These are phyloP conservation scores for Akebia trifoliata DNA, from an alignment of 164 flowering plant genomes.

Conservation along the genomic window DNA sequence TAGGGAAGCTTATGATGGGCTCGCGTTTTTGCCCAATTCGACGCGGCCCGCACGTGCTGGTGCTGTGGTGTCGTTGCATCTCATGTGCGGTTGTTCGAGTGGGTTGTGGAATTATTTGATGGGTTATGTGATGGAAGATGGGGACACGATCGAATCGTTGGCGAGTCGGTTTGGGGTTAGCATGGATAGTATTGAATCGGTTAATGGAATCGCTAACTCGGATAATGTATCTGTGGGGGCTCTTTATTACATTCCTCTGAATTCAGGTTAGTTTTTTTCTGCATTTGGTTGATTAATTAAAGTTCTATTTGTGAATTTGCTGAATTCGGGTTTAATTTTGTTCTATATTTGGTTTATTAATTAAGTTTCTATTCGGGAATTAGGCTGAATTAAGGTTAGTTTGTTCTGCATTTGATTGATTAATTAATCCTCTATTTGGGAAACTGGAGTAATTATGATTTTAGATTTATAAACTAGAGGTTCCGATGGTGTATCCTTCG, in stretches of 20 bases:
- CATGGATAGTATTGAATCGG: slow-evolving; percentile 79
- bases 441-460: no score
- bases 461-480: no score
- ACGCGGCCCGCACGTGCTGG: slow-evolving; percentile 48
- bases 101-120: slow-evolving; percentile 89
- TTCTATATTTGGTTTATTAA: no score
- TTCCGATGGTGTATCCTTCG: no score
- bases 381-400: no score
- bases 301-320: background rate
- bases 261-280: slow-evolving; percentile 52
- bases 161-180: slow-evolving; percentile 94
- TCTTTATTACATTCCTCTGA: slow-evolving; percentile 70
- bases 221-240: slow-evolving; percentile 64
- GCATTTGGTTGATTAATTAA: background rate
- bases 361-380: no score
- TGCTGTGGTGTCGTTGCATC: slow-evolving; percentile 64
- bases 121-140: slow-evolving; percentile 82
- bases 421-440: no score
- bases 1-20: slow-evolving; percentile 51
- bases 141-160: slow-evolving; percentile 60
- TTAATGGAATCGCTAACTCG: slow-evolving; percentile 71
- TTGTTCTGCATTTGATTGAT: no score
- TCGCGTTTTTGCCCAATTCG: slow-evolving; percentile 47
- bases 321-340: background rate
- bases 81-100: slow-evolving; percentile 89